Conservation (phyloP, 192 early-diverging fungal genomes). For the Jimgerdemannia lactiflua region DNA sequence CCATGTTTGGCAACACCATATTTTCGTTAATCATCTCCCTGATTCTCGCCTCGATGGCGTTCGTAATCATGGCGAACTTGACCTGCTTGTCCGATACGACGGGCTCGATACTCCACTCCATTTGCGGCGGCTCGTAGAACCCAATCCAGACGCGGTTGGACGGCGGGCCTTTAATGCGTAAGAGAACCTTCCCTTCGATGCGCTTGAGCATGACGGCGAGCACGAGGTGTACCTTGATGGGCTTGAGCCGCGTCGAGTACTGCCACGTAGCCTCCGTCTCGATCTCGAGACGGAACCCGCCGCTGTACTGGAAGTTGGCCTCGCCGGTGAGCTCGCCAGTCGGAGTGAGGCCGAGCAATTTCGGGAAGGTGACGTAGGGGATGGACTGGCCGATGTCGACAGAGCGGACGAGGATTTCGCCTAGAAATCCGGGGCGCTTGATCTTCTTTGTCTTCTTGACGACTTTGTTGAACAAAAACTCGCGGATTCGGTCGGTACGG, state of each 20-base stretch:
- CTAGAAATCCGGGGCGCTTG: constrained; percentile 67
- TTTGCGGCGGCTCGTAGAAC: constrained; percentile 72
- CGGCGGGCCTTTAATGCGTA: constrained; percentile 77
- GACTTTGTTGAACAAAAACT: constrained; percentile 59
- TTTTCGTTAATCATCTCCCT: constrained; percentile 75
- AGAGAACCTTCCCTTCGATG: constrained; percentile 69
- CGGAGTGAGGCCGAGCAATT: constrained; percentile 65
- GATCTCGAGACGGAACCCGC: constrained; percentile 73
- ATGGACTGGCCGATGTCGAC: constrained; percentile 75
- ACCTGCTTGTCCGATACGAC: constrained; percentile 85
- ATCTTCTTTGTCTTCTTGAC: constrained; percentile 60
- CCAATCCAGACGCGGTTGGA: constrained; percentile 87
- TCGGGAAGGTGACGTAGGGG: constrained; percentile 75
- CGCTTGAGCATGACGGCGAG: constrained; percentile 71
- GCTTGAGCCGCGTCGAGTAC: constrained; percentile 51
- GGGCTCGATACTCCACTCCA: constrained; percentile 73
- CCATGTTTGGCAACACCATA: constrained; percentile 87
- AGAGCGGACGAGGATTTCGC: constrained; percentile 74
- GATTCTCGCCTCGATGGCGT: constrained; percentile 83
- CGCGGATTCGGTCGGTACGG: constrained; percentile 56
- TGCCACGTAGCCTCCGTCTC: constrained; percentile 63
- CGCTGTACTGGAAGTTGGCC: constrained; percentile 73
- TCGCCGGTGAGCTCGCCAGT: constrained; percentile 73
- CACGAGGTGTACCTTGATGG: constrained; percentile 74
- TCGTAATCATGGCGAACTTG: constrained; percentile 71